phyloP scores from a whole-genome alignment of 2,329 filamentous ascomycete genomes.

The Xylaria sp. region DNA sequence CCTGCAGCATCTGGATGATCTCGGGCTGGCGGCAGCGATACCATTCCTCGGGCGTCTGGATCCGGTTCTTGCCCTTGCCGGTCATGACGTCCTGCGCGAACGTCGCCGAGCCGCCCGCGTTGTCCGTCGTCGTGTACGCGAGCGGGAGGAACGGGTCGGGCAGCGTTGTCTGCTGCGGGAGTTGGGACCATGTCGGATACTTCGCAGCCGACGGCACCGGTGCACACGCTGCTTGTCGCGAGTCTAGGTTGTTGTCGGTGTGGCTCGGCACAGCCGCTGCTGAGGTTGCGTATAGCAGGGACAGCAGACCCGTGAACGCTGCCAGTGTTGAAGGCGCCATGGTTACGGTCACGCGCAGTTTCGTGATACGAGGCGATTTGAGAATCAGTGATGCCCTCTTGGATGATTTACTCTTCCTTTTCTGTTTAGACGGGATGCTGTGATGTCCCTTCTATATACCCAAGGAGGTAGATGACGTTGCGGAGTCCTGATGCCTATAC shows the following conservation, averaged over 20 bases:
- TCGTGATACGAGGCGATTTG: neutral
- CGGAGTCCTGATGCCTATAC: constrained; percentile 11
- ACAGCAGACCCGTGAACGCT: constrained; percentile 10
- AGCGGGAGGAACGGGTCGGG: constrained; percentile 58
- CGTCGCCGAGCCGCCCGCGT: constrained; percentile 44
- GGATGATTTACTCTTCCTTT: neutral
- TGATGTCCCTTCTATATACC: constrained; percentile 2
- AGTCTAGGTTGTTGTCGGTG: neutral
- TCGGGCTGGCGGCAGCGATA: constrained; percentile 60
- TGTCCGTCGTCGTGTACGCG: constrained; percentile 52
- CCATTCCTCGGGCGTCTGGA: constrained; percentile 59
- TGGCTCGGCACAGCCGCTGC: constrained; percentile 13
- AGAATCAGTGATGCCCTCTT: neutral
- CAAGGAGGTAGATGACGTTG: no score
- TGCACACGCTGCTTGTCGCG: constrained; percentile 40
- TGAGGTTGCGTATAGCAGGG: constrained; percentile 11
- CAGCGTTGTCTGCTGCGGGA: constrained; percentile 52
- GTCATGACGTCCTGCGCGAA: constrained; percentile 51
- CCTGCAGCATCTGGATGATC: constrained; percentile 60
- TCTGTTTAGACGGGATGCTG: neutral
- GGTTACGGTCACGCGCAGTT: neutral
- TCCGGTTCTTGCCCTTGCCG: constrained; percentile 55
- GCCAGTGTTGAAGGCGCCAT: constrained; percentile 22
- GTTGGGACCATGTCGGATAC: constrained; percentile 51
- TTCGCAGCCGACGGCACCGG: constrained; percentile 39